A percentile compares a stretch with the other conserved stretches of the same genome.
Conservation (phyloP, 2,329 filamentous ascomycete genomes). For the Zarea fungicola region DNA sequence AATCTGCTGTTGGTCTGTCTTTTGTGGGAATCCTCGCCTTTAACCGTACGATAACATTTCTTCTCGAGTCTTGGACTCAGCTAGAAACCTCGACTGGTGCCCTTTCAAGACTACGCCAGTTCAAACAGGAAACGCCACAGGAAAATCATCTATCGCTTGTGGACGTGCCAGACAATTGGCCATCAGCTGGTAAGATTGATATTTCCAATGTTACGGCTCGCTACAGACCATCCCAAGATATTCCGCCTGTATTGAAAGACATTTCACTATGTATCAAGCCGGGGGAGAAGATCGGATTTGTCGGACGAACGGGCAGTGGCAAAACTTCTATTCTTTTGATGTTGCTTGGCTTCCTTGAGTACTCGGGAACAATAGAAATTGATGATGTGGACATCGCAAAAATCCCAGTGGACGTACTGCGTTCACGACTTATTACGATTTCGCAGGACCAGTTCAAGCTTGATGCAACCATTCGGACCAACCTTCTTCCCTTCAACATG, state of each 20-base stretch:
- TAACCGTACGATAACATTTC: background rate
- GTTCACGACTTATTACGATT: slow-evolving; percentile 35
- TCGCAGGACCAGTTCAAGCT: slow-evolving; percentile 42
- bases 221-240: background rate
- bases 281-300: slow-evolving; percentile 41
- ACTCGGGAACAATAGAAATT: slow-evolving; percentile 29
- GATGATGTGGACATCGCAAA: slow-evolving; percentile 36
- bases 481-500: slow-evolving; percentile 33
- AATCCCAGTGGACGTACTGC: slow-evolving; percentile 34
- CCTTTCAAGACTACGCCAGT: background rate
- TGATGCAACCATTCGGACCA: slow-evolving; percentile 36
- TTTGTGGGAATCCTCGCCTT: background rate
- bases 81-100: background rate
- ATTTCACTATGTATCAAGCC: slow-evolving; percentile 16
- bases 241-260: slow-evolving; percentile 1
- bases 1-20: background rate
- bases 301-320: slow-evolving; percentile 44
- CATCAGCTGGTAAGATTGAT: background rate
- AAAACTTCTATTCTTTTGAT: slow-evolving; percentile 41
- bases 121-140: background rate
- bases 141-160: background rate
- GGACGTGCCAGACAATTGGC: background rate
- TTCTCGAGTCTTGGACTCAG: background rate
- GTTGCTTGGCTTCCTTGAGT: slow-evolving; percentile 40
- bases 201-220: background rate